A percentile compares a stretch with the other conserved stretches of the same genome.
These are phyloP conservation scores for Podaxis sp. DNA, from an alignment of 768 basidiomycete species.

Conservation along the genomic window DNA sequence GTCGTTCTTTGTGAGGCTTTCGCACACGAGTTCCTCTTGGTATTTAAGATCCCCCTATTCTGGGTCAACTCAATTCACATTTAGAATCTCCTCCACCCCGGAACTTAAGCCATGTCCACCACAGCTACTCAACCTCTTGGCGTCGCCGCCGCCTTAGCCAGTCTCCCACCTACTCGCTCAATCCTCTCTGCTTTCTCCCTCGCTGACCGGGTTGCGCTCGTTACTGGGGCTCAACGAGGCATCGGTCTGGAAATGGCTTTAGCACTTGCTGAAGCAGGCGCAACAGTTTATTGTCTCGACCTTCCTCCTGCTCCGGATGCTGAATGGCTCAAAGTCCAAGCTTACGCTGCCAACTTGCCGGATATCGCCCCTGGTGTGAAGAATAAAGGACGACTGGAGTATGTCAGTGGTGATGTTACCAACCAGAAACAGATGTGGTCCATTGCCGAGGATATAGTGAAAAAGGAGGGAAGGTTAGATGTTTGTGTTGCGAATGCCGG, in stretches of 20 bases:
- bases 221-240: conserved; percentile 28
- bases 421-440: conserved; percentile 50
- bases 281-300: conserved; percentile 59
- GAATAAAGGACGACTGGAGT: conserved; percentile 38
- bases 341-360: conserved; percentile 27
- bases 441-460: conserved; percentile 49
- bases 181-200: conserved; percentile 22
- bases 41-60: background rate
- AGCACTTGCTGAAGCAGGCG: conserved; percentile 27
- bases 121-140: background rate
- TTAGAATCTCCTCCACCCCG: background rate
- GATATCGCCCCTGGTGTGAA: conserved; percentile 4
- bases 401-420: conserved; percentile 56
- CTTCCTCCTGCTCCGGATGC: conserved; percentile 45
- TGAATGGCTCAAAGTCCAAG: conserved; percentile 49
- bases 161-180: conserved; percentile 15
- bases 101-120: background rate
- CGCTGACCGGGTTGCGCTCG: conserved; percentile 22
- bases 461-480: conserved; percentile 62
- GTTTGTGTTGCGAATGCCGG: conserved; percentile 69
- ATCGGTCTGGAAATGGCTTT: conserved; percentile 30
- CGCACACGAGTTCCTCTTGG: background rate
- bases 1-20: background rate
- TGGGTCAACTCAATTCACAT: background rate
- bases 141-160: conserved; percentile 14